Evolutionary conservation across 2,329 filamentous ascomycete species (phyloP).

Genomic region (Geosmithia putterillii): DNA sequence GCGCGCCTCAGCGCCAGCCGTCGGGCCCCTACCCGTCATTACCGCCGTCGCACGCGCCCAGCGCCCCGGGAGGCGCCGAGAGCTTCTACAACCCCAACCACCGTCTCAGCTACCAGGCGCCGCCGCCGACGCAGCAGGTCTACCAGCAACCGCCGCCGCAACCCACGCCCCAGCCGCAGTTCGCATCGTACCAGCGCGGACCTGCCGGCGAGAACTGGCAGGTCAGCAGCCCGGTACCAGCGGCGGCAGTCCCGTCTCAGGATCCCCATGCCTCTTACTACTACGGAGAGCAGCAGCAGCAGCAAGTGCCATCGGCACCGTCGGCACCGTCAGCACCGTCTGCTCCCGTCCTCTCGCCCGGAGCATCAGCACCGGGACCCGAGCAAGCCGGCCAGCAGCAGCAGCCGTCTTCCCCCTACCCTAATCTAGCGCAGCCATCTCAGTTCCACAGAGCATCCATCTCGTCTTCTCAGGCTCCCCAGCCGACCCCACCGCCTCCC

Average conservation of each 20-base stretch:
- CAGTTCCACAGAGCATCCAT: conserved; percentile 31
- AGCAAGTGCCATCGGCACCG: conserved; percentile 13
- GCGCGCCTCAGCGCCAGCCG: conserved; percentile 38
- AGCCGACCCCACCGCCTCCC: conserved; percentile 13
- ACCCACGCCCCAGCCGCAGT: conserved; percentile 26
- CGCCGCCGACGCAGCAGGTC: conserved; percentile 21
- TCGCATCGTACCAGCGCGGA: conserved; percentile 27
- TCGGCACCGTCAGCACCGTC: conserved; percentile 22
- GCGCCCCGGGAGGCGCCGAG: conserved; percentile 47
- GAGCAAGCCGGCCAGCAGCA: no score
- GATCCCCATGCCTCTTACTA: conserved; percentile 49
- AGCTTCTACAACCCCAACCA: conserved; percentile 69
- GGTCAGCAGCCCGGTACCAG: conserved; percentile 22
- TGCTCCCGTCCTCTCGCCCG: conserved; percentile 24
- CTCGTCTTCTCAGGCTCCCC: conserved; percentile 18
- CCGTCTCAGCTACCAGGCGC: conserved; percentile 37
- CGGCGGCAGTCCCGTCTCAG: conserved; percentile 13
- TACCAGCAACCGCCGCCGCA: conserved; percentile 18
- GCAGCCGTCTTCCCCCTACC: conserved; percentile 32
- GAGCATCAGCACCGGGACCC: conserved; percentile 20
- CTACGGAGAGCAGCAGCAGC: conserved; percentile 29
- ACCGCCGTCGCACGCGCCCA: conserved; percentile 37
- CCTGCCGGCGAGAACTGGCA: conserved; percentile 38
- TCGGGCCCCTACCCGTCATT: conserved; percentile 62
- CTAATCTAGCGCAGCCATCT: conserved; percentile 33